Evolutionary conservation across 768 basidiomycete species (phyloP).

Genomic region (Naganishia vaughanmartiniae): DNA sequence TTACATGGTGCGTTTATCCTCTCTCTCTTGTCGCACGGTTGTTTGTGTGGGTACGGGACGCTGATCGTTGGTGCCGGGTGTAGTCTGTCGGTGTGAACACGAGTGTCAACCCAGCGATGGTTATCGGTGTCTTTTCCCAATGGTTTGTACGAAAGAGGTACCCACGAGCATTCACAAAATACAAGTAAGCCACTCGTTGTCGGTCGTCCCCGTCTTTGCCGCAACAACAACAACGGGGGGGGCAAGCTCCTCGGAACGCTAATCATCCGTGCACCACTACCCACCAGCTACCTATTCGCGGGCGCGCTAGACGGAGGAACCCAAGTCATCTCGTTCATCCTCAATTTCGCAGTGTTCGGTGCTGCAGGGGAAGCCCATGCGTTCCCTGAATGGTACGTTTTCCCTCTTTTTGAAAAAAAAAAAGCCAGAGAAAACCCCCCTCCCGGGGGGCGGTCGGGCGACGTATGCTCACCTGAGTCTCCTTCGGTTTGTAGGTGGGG

Average conservation of each 20-base stretch:
- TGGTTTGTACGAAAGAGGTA: conserved; percentile 51
- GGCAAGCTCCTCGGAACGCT: conserved; percentile 11
- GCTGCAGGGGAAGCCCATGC: conserved; percentile 38
- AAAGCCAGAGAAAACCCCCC: too few species aligned
- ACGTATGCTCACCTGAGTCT: too few species aligned
- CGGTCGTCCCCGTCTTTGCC: too few species aligned
- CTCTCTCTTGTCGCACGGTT: too few species aligned
- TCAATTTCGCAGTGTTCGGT: conserved; percentile 48
- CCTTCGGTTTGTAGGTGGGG: conserved; percentile 8
- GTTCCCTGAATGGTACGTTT: conserved; percentile 34
- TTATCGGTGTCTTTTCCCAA: conserved; percentile 41
- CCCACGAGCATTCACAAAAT: conserved; percentile 55
- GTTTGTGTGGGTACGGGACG: too few species aligned
- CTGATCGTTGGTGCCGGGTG: not conserved
- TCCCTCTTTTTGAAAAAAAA: too few species aligned
- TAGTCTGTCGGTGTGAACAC: conserved; percentile 38
- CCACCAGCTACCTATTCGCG: conserved; percentile 54
- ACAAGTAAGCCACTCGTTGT: conserved; percentile 33
- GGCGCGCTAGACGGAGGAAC: conserved; percentile 55
- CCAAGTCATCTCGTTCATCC: conserved; percentile 40
- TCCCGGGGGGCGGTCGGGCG: too few species aligned
- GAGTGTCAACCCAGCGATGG: conserved; percentile 36
- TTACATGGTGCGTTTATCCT: conserved; percentile 28
- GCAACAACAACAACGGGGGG: too few species aligned
- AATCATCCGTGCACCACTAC: not conserved